Percentiles rank a stretch among this genome's conserved stretches.
These are phyloP conservation scores for Colletotrichum salicis DNA, from an alignment of 2,329 filamentous ascomycete genomes.

Conservation along the genomic window DNA sequence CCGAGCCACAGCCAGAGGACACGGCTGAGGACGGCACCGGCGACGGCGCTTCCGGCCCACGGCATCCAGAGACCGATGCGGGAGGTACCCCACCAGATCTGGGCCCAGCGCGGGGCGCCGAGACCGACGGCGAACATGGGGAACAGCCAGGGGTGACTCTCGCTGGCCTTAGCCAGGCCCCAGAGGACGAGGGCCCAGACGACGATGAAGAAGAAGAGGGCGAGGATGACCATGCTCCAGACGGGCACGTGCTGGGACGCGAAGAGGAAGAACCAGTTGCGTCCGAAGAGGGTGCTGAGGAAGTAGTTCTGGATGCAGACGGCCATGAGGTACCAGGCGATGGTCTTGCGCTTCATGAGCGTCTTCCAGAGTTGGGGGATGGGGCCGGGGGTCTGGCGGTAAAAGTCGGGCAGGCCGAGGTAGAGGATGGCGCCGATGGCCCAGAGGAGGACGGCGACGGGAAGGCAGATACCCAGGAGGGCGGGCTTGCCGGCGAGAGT, in stretches of 20 bases:
- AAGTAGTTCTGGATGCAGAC: slow-evolving; percentile 76
- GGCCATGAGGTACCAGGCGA: slow-evolving; percentile 74
- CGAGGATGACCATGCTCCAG: slow-evolving; percentile 67
- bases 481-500: slow-evolving; percentile 45
- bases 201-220: slow-evolving; percentile 63
- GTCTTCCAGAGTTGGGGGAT: slow-evolving; percentile 74
- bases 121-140: slow-evolving; percentile 75
- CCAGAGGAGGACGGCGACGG: slow-evolving; percentile 68
- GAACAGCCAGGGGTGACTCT: slow-evolving; percentile 73
- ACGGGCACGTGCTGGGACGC: slow-evolving; percentile 63
- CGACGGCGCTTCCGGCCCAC: slow-evolving; percentile 67
- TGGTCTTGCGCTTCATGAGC: slow-evolving; percentile 70
- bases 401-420: slow-evolving; percentile 72
- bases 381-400: slow-evolving; percentile 70
- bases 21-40: slow-evolving; percentile 64
- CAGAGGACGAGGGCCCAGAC: slow-evolving; percentile 66
- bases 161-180: slow-evolving; percentile 63
- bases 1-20: slow-evolving; percentile 72
- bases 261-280: slow-evolving; percentile 75
- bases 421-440: slow-evolving; percentile 65
- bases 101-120: slow-evolving; percentile 73
- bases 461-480: slow-evolving; percentile 61
- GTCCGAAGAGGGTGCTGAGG: slow-evolving; percentile 72
- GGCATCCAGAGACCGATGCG: slow-evolving; percentile 70
- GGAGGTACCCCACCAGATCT: slow-evolving; percentile 74